phyloP scores from a whole-genome alignment of 2,329 filamentous ascomycete genomes.

The Xylaria sp. region DNA sequence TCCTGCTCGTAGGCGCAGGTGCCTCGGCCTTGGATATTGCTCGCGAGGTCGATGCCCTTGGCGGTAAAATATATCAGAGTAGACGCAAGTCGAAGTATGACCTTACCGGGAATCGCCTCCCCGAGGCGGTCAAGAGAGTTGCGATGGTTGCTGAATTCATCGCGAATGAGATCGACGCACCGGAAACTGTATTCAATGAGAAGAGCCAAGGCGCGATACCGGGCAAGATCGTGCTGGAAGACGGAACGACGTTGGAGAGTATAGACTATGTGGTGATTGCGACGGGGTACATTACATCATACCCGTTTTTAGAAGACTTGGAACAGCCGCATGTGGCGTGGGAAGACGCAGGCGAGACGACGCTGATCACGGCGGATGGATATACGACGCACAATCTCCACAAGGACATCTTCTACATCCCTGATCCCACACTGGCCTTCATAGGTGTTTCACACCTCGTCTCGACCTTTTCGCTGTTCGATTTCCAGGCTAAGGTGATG shows the following conservation, averaged over 20 bases:
- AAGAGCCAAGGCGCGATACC: slow-evolving; percentile 56
- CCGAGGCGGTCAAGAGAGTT: slow-evolving; percentile 63
- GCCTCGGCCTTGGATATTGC: slow-evolving; percentile 58
- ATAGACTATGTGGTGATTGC: slow-evolving; percentile 73
- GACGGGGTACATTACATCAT: slow-evolving; percentile 75
- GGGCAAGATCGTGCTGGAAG: slow-evolving; percentile 62
- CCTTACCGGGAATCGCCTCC: slow-evolving; percentile 64
- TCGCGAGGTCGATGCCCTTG: slow-evolving; percentile 53
- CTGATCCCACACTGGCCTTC: slow-evolving; percentile 71
- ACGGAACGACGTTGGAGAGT: slow-evolving; percentile 62
- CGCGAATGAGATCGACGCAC: slow-evolving; percentile 49
- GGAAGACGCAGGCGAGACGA: slow-evolving; percentile 60
- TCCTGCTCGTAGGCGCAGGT: slow-evolving; percentile 66
- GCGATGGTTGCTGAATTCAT: slow-evolving; percentile 61
- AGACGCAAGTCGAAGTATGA: slow-evolving; percentile 71
- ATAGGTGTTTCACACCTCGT: slow-evolving; percentile 74
- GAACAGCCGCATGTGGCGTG: slow-evolving; percentile 55
- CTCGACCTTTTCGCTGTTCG: slow-evolving; percentile 75
- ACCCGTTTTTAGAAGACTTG: slow-evolving; percentile 70
- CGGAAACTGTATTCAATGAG: slow-evolving; percentile 17
- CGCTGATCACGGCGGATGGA: slow-evolving; percentile 72
- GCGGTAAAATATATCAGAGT: slow-evolving; percentile 59
- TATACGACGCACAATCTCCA: slow-evolving; percentile 74
- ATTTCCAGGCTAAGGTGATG: slow-evolving; percentile 73
- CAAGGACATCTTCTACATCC: slow-evolving; percentile 78